Percentiles rank a stretch among this genome's conserved stretches.
Conservation (phyloP, 23 red algal species). For the Gracilaria domingensis region DNA sequence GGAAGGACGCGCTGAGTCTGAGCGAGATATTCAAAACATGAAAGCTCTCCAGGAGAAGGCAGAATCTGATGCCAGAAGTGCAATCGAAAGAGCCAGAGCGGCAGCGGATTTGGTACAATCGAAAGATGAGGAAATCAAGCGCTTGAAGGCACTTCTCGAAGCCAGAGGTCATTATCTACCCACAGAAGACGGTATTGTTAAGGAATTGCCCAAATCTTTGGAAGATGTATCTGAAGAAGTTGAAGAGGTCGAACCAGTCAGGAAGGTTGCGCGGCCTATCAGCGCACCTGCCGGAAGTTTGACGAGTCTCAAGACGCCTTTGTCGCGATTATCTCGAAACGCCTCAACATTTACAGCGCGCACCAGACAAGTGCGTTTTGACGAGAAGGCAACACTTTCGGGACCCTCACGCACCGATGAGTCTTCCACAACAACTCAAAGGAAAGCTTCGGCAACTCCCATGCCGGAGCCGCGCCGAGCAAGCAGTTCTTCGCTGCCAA, state of each 20-base stretch:
- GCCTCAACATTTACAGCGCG: slow-evolving; percentile 47
- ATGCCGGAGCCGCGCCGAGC: slow-evolving; percentile 24
- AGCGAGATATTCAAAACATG: slow-evolving; percentile 41
- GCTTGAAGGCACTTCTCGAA: slow-evolving; percentile 22
- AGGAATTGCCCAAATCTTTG: neutral
- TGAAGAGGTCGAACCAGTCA: neutral
- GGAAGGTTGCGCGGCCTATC: slow-evolving; percentile 8
- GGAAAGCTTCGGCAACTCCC: slow-evolving; percentile 22
- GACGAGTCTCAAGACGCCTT: neutral
- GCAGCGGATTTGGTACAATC: neutral
- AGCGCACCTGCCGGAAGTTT: slow-evolving; percentile 30
- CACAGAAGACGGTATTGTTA: slow-evolving; percentile 15
- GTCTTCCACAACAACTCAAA: neutral
- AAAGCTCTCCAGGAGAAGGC: slow-evolving; percentile 33
- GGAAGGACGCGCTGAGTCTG: neutral
- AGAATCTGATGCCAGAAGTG: slow-evolving; percentile 27
- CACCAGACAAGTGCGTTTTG: slow-evolving; percentile 46
- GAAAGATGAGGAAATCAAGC: slow-evolving; percentile 47
- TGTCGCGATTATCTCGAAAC: slow-evolving; percentile 40
- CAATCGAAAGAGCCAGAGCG: slow-evolving; percentile 5
- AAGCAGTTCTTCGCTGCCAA: neutral
- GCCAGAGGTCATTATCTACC: neutral
- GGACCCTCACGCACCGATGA: neutral
- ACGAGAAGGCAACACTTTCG: slow-evolving; percentile 6
- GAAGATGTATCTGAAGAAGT: neutral